Conservation (phyloP, 805 yeast genomes). For the Lipomyces kockii region DNA sequence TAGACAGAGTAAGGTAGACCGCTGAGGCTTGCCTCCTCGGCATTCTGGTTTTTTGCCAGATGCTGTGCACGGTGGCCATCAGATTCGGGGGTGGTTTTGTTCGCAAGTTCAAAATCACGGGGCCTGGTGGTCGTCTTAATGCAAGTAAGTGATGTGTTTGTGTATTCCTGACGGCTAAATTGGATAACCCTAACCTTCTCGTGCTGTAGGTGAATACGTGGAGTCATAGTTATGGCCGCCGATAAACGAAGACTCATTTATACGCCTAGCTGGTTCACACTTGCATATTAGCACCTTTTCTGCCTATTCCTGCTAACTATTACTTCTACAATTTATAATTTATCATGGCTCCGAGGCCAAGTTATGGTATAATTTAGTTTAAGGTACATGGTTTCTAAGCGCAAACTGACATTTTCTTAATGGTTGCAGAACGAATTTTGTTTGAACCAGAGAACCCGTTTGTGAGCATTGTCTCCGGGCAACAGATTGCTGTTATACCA, state of each 20-base stretch:
- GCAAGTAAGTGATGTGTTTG: no score
- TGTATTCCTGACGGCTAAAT: no score
- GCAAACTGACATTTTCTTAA: neutral
- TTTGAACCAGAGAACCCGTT: constrained; percentile 58
- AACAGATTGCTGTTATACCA: constrained; percentile 78
- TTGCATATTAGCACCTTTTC: neutral
- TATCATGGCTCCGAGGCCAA: neutral
- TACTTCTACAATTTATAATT: neutral
- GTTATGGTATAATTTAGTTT: neutral
- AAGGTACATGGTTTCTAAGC: neutral
- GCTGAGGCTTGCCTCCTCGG: no score
- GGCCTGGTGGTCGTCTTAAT: no score
- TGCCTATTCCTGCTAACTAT: neutral
- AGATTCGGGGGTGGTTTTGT: no score
- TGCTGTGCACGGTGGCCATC: no score
- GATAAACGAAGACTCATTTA: neutral
- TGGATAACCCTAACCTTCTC: no score
- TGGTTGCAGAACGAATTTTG: constrained; percentile 19
- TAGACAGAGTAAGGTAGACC: no score
- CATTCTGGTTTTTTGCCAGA: no score
- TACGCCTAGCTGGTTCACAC: neutral
- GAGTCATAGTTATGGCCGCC: neutral
- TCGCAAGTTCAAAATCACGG: no score
- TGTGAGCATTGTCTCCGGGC: constrained; percentile 71
- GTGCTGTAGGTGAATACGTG: no score